Conservation (phyloP, 768 basidiomycete species). For the Collybia mongolica region DNA sequence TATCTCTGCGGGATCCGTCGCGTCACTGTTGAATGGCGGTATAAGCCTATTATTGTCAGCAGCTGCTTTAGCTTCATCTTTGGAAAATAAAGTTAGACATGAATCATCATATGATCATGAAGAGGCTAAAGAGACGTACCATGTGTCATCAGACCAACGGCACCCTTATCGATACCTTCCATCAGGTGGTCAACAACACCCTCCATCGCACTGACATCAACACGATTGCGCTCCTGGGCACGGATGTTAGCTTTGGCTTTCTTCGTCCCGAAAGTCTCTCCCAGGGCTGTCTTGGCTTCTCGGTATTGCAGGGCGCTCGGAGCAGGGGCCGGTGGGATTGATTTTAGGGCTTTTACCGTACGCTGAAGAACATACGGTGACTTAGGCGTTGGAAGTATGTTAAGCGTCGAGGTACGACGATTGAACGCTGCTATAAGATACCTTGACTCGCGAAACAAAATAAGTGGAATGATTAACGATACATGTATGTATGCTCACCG, state of each 20-base stretch:
- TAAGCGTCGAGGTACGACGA: slow-evolving; percentile 68
- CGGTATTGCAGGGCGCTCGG: slow-evolving; percentile 52
- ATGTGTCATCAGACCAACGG: slow-evolving; percentile 62
- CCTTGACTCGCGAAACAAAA: slow-evolving; percentile 31
- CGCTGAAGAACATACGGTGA: slow-evolving; percentile 69
- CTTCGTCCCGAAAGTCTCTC: slow-evolving; percentile 93
- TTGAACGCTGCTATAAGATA: slow-evolving; percentile 86
- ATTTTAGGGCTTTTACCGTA: slow-evolving; percentile 83
- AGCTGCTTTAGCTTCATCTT: slow-evolving; percentile 66
- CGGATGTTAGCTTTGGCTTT: slow-evolving; percentile 87
- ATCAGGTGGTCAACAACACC: slow-evolving; percentile 79
- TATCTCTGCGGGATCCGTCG: slow-evolving; percentile 67
- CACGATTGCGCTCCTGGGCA: slow-evolving; percentile 84
- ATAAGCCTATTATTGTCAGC: slow-evolving; percentile 70
- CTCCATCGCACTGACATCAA: slow-evolving; percentile 88
- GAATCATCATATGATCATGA: not conserved
- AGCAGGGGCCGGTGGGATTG: slow-evolving; percentile 47
- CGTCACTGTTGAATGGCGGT: slow-evolving; percentile 68
- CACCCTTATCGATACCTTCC: slow-evolving; percentile 76
- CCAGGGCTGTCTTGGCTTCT: slow-evolving; percentile 73
- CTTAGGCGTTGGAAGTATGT: slow-evolving; percentile 64
- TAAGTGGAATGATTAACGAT: not conserved
- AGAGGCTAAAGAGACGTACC: slow-evolving; percentile 41
- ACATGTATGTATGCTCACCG: slow-evolving; percentile 45
- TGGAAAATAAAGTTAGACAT: slow-evolving; percentile 21